These are phyloP conservation scores for Ochetophila trinervis DNA, from an alignment of 306 rosid genomes.

Conservation along the genomic window DNA sequence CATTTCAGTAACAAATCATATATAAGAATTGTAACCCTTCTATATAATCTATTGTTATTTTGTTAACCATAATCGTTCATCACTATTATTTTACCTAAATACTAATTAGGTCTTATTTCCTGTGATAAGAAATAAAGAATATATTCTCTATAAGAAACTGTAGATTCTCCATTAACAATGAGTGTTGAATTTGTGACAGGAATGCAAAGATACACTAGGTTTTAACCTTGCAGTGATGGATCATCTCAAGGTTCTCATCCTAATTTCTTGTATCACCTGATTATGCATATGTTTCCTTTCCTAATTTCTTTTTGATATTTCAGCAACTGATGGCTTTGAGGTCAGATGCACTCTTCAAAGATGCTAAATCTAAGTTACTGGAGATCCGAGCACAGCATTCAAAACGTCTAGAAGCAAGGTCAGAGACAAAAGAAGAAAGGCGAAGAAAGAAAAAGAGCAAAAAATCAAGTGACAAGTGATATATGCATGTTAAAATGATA, in stretches of 20 bases:
- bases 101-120: background rate
- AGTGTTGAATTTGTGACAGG: slow-evolving; percentile 50
- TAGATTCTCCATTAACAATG: slow-evolving; percentile 23
- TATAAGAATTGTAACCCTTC: background rate
- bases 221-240: slow-evolving; percentile 97
- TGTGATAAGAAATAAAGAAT: background rate
- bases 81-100: background rate
- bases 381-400: slow-evolving; percentile 76
- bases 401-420: slow-evolving; percentile 55
- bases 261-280: background rate
- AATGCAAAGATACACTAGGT: slow-evolving; percentile 78
- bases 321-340: slow-evolving; percentile 85
- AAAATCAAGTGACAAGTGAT: slow-evolving; percentile 18
- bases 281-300: background rate
- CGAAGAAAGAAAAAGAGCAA: slow-evolving; percentile 43
- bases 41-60: background rate
- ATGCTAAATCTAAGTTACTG: slow-evolving; percentile 66
- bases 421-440: slow-evolving; percentile 49
- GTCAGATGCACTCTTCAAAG: slow-evolving; percentile 73
- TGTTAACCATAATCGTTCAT: background rate
- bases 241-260: slow-evolving; percentile 68
- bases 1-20: too few relatives aligned
- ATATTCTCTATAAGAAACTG: background rate
- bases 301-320: slow-evolving; percentile 29
- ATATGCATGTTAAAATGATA: slow-evolving; percentile 19